A percentile compares a stretch with the other conserved stretches of the same genome.
Evolutionary conservation across 139 green algal species (phyloP).

Genomic region (Chlamydomonas sp.): DNA sequence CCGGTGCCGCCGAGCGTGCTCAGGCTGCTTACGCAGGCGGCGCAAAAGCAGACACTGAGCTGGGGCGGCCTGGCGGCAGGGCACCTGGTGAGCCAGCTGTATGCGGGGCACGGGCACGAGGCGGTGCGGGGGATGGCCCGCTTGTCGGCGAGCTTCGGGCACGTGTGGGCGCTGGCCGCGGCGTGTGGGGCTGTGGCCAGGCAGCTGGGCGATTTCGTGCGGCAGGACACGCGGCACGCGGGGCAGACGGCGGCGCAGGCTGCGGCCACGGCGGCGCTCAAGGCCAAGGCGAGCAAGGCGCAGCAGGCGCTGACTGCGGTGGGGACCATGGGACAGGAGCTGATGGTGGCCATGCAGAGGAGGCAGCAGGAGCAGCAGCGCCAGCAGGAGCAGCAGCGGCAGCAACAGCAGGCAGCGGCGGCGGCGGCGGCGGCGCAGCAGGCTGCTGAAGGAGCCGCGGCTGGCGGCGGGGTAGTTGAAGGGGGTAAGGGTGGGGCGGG

Average conservation of each 20-base stretch:
- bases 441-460: background rate
- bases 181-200: too few species aligned
- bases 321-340: too few species aligned
- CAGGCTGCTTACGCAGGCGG: background rate
- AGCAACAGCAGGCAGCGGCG: background rate
- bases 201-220: background rate
- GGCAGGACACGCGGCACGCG: background rate
- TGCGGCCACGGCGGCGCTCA: background rate
- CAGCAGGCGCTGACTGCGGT: background rate
- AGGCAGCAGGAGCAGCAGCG: background rate
- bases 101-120: background rate
- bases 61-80: slow-evolving; percentile 10
- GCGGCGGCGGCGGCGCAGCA: background rate
- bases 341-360: background rate
- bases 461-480: background rate
- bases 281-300: background rate
- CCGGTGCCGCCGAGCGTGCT: background rate
- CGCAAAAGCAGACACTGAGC: background rate
- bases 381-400: background rate
- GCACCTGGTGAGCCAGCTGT: background rate
- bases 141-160: background rate
- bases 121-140: too few species aligned
- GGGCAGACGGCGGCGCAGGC: background rate
- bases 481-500: background rate
- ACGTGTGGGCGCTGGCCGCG: background rate